Conservation (phyloP, 305 asterid genomes). For the Solanum hybrid region DNA sequence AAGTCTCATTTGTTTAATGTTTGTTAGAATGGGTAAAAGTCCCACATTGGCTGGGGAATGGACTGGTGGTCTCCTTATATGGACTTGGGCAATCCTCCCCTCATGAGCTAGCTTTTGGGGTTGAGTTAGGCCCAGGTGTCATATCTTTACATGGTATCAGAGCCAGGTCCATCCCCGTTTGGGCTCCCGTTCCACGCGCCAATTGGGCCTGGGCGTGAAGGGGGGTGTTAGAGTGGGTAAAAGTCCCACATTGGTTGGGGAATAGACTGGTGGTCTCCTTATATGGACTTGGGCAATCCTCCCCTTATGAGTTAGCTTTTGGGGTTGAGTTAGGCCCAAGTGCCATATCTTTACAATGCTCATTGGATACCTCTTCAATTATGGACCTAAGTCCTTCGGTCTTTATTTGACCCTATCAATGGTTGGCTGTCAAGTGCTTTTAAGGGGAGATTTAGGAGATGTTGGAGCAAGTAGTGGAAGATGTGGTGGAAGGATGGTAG, state of each 20-base stretch:
- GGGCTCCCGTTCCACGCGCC: background rate
- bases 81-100: background rate
- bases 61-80: background rate
- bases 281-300: background rate
- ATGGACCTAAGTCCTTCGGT: conserved; percentile 19
- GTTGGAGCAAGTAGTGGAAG: background rate
- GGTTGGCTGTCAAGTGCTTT: background rate
- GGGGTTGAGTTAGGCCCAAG: background rate
- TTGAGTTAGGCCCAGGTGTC: background rate
- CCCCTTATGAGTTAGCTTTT: background rate
- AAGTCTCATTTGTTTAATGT: conserved; percentile 21
- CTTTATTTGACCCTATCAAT: background rate
- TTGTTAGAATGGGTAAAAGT: background rate
- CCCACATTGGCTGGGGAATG: background rate
- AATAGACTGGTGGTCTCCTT: background rate
- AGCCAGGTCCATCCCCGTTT: background rate
- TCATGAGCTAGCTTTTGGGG: background rate
- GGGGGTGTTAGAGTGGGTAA: background rate
- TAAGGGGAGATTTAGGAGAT: background rate
- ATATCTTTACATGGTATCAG: background rate
- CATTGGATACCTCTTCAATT: background rate
- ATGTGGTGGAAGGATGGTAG: background rate
- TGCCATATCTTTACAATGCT: background rate
- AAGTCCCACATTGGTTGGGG: background rate
- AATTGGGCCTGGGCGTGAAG: background rate